phyloP scores from a whole-genome alignment of 345 rosid species.

The Rubroshorea leprosula region DNA sequence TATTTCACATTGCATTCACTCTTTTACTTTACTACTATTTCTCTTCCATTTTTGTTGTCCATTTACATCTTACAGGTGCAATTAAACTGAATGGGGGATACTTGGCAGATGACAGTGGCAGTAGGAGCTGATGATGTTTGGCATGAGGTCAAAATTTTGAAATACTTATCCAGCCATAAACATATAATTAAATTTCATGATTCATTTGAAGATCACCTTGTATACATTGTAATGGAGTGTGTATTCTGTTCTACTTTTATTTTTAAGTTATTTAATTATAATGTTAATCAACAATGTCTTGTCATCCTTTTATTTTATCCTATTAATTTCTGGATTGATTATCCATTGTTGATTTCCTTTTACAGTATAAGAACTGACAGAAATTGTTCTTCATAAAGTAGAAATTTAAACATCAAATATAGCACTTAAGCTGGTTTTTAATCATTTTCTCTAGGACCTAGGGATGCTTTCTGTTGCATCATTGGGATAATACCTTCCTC shows the following conservation, averaged over 20 bases:
- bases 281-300: background rate
- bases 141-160: slow-evolving; percentile 83
- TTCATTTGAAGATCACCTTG: slow-evolving; percentile 77
- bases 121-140: slow-evolving; percentile 90
- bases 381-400: background rate
- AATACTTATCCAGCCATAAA: slow-evolving; percentile 71
- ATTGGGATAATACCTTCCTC: background rate
- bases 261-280: background rate
- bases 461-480: background rate
- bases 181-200: slow-evolving; percentile 78
- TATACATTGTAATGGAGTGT: slow-evolving; percentile 96
- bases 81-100: slow-evolving; percentile 9
- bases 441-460: background rate
- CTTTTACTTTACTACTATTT: background rate
- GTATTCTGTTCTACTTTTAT: slow-evolving; percentile 12
- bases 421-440: background rate
- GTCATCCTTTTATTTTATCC: slow-evolving; percentile 1
- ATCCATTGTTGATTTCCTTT: background rate
- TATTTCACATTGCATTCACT: no score
- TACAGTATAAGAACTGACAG: slow-evolving; percentile 2
- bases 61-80: no score
- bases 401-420: background rate
- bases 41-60: background rate
- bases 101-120: slow-evolving; percentile 84
- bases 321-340: background rate